Evolutionary conservation across 306 rosid species (phyloP), one percentile per base, ranked within the genome.

Genomic region (Sesbania bispinosa): DNA sequence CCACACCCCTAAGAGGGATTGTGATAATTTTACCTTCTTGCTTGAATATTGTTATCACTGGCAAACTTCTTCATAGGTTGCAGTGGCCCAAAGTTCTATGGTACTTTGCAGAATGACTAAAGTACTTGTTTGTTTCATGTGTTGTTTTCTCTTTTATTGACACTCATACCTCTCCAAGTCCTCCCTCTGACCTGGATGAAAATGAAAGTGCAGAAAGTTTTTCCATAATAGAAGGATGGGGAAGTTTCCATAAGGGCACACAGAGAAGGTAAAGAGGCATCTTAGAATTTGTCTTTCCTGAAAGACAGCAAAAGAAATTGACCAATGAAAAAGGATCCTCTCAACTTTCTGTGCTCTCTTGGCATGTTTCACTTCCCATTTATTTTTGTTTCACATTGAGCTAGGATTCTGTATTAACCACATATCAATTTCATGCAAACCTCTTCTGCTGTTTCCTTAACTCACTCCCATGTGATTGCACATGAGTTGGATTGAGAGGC

Each of bases 201-300:
- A 82, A 86, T 87, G 92, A 85, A 92, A 81, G 88, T 84, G 89
- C 81, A 83, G 84, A 62, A 75, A 77, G 39, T 53, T 67, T 77
- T 81, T 65, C 81, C 79, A 30, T 64, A 21, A 58, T 30, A 21
- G 77, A 77, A 70, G 24, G 63, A 66, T 64, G 72, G 27, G 79
- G 75, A 76, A 69, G 73, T 80, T 85, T 87, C 87, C 83, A 81
- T 45, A 69, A 67, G 69, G 70, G 67, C 78, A 68, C 51, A 32
- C 77, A 73, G 75, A 83, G 81, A 79, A 76, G 90, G 80, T 71
- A 88, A 90, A 75, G 70, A 77, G 80, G 93, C 92, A 92, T 89
- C 97, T 85, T 59, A 84, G 84, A 71, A 77, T 82, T 87, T 91
- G 95, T 90, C 90, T 81, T 88, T 86, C 87, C 66, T 85, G 78